Base-by-base conservation (phyloP, 352 stramenopile genomes). In the Globisporangium heterothallicum region DNA sequence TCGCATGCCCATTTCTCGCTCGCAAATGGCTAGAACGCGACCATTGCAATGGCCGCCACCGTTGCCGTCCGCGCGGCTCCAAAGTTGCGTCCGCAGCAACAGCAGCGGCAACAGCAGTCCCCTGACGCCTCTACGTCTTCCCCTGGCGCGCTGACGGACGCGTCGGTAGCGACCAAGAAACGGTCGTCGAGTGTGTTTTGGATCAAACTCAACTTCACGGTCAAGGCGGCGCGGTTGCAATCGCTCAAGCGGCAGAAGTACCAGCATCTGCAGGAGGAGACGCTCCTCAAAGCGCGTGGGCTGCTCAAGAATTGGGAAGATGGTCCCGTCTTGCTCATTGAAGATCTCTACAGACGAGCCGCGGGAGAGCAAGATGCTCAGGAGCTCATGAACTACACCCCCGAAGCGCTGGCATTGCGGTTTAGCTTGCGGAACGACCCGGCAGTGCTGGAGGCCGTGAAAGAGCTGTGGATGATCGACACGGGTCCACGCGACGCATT, bases 131-230 rank as follows among this genome's bases (percentile, higher is more conserved):
- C 44, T 13, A 14, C 19, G 1, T 30, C 32, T 38, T 38, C 32
- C 32, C n/a, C n/a, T n/a, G n/a, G n/a, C n/a, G n/a, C n/a, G n/a
- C n/a, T n/a, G n/a, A n/a, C n/a, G n/a, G n/a, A n/a, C n/a, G n/a
- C n/a, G n/a, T n/a, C n/a, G n/a, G n/a, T n/a, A n/a, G n/a, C 24
- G 14, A 27, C 22, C 24, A 49, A 56, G 51, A 72, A 79, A 29
- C 58, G 59, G 4, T 59, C 55, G 56, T 72, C 70, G 4, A 78
- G 59, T 26, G 68, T 82, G 14, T 62, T 80, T 7, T 86, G 78
- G 78, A 64, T 89, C 43, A 84, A 87, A 42, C 76, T 87, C 61
- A 87, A 87, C 47, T 84, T 87, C 49, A 84, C 74, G 9, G 72
- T 86, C 60, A 82, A 89, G 59, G 46, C 76, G 1, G 76, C 76